These are phyloP conservation scores for Juglanconis sp. DNA, from an alignment of 2,329 filamentous ascomycete genomes.

Conservation along the genomic window DNA sequence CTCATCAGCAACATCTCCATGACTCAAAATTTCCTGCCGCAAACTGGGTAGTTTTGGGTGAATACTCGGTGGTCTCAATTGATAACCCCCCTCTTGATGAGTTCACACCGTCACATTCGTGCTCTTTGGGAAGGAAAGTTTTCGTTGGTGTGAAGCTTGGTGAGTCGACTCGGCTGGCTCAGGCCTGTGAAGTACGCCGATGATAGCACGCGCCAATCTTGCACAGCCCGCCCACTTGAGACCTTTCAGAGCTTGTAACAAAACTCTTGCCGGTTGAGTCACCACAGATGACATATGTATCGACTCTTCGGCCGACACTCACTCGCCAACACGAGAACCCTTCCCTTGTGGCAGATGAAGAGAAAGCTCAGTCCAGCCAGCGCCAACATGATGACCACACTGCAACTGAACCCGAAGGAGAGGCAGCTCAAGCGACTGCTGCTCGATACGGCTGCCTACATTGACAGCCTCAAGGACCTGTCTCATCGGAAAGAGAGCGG, in stretches of 20 bases:
- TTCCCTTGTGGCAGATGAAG: conserved; percentile 16
- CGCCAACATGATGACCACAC: conserved; percentile 21
- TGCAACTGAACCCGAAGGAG: conserved; percentile 67
- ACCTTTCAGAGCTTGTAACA: background rate
- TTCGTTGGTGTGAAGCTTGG: no score
- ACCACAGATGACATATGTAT: conserved; percentile 10
- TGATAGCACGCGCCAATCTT: background rate
- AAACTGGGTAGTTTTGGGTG: no score
- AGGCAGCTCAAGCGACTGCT: conserved; percentile 70
- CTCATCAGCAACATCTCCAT: no score
- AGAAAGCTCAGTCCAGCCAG: conserved; percentile 15
- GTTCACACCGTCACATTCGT: no score
- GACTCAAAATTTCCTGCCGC: no score
- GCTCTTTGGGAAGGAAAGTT: no score
- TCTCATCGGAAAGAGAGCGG: background rate
- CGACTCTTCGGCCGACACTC: background rate
- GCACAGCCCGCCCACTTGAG: background rate
- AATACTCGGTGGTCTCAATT: no score
- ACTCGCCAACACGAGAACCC: background rate
- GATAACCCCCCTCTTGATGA: no score
- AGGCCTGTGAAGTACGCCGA: background rate
- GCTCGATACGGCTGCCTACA: conserved; percentile 73
- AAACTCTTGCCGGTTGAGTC: background rate
- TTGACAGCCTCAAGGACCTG: conserved; percentile 41
- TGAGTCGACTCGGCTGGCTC: no score